Percentiles rank a stretch among this genome's conserved stretches.
These are phyloP conservation scores for Castanospermum australe DNA, from an alignment of 306 rosid genomes.

Conservation along the genomic window DNA sequence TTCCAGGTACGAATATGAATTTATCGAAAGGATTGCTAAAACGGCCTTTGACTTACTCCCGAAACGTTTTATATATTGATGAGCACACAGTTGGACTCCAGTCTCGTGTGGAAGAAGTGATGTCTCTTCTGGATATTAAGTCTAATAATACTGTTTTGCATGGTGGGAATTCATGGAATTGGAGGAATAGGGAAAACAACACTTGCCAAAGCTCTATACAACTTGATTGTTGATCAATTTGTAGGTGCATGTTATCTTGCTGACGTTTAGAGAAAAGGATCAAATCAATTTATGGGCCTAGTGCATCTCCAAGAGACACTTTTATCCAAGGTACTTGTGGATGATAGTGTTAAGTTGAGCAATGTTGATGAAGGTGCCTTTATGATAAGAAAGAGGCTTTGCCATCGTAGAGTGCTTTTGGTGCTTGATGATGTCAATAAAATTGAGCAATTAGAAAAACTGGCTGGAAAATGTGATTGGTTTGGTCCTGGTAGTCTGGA, in stretches of 20 bases:
- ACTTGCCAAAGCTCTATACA: conserved; percentile 18
- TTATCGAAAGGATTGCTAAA: too few relatives aligned
- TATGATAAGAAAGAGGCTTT: conserved; percentile 2
- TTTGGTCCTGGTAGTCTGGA: conserved; percentile 5
- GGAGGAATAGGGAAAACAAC: conserved; percentile 22
- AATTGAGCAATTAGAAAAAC: not conserved
- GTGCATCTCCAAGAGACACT: conserved; percentile 3
- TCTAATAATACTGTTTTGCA: not conserved
- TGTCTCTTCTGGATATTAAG: not conserved
- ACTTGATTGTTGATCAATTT: conserved; percentile 5
- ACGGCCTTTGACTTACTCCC: not conserved
- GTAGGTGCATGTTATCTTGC: conserved; percentile 18
- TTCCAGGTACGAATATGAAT: not conserved
- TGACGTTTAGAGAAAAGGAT: not conserved
- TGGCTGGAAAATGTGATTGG: conserved; percentile 26
- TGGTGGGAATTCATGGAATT: conserved; percentile 26
- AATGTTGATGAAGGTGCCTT: not conserved
- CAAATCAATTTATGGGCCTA: not conserved
- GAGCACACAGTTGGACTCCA: not conserved
- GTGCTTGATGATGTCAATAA: conserved; percentile 31
- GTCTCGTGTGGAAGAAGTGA: not conserved
- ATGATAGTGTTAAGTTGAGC: not conserved
- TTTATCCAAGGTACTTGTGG: not conserved
- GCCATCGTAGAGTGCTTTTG: not conserved
- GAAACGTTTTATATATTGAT: not conserved